phyloP scores from a whole-genome alignment of 202 grass and related monocot species.

The Carex sylvatica region DNA sequence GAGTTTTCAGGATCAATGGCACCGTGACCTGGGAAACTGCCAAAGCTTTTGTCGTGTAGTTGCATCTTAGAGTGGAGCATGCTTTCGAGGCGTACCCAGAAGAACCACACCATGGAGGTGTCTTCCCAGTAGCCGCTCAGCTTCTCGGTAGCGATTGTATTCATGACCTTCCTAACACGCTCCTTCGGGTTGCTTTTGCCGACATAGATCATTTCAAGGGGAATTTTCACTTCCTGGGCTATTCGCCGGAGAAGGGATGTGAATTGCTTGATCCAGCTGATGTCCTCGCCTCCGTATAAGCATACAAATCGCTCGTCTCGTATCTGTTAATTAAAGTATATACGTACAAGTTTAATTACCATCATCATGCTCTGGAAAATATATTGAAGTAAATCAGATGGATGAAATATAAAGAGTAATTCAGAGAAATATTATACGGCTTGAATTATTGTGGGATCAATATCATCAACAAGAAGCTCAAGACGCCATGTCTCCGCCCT shows the following conservation, averaged over 20 bases:
- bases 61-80: slow-evolving; percentile 53
- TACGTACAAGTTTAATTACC: not conserved
- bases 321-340: slow-evolving; percentile 22
- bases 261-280: slow-evolving; percentile 40
- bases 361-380: not conserved
- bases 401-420: not conserved
- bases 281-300: slow-evolving; percentile 43
- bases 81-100: slow-evolving; percentile 51
- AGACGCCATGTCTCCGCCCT: slow-evolving; percentile 42
- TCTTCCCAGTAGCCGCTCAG: slow-evolving; percentile 46
- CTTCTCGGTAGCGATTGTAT: slow-evolving; percentile 17
- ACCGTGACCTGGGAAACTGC: not conserved
- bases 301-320: slow-evolving; percentile 31
- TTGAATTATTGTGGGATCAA: slow-evolving; percentile 24
- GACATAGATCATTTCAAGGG: slow-evolving; percentile 44
- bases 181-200: slow-evolving; percentile 50
- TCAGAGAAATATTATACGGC: slow-evolving; percentile 20
- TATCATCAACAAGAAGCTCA: slow-evolving; percentile 43
- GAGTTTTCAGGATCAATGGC: not conserved
- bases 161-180: slow-evolving; percentile 21
- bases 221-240: slow-evolving; percentile 19
- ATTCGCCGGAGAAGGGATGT: slow-evolving; percentile 18
- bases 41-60: slow-evolving; percentile 11
- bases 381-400: not conserved
- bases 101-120: slow-evolving; percentile 43